Evolutionary conservation across 129 eudicot species (phyloP), one percentile per base, ranked within the genome.

Genomic region (Chrysanthemum seticuspe): DNA sequence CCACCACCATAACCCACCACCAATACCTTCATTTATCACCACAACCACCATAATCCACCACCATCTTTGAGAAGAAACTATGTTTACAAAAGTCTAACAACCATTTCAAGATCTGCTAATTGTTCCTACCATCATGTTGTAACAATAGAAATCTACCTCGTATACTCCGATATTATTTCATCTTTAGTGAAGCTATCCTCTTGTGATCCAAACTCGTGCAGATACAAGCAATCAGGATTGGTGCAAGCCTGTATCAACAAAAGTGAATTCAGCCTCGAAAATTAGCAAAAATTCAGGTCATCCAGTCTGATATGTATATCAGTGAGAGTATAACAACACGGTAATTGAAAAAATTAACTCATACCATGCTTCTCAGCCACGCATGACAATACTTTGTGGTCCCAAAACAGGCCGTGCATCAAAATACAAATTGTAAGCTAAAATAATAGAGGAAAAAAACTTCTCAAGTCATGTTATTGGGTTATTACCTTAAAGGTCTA

Each of bases 381-480:
- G 97, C 96, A 79, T 95, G 99, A 76, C 99, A 95, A 76, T 91
- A 95, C 78, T 95, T 95, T 60, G 97, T 95, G 34, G 99, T 95
- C 65, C 99, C 99, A 80, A 95, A 95, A 84, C 99, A 90, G 52
- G 99, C 99, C 87, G 97, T 95, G 88, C 78, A 72, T 62, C 52
- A n/a, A 12, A 62, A 80, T 34, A n/a, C 23, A 64, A 74, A 59
- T 76, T 9, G 68, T 65, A 14, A 58, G 49, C 70, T 25, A 21
- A 51, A 14, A 69, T 53, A 29, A 65, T 8, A 47, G 11, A 53
- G 36, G 11, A 12, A 27, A 10, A 3, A 48, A 13, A 29, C 13
- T 10, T 21, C 45, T 65, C 14, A 56, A 18, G 15, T 57, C 11
- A 54, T 67, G 60, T 53, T 62, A 36, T 62, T n/a, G 69, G 59